A percentile compares a stretch with the other conserved stretches of the same genome.
Evolutionary conservation across 2,329 filamentous ascomycete species (phyloP).

Genomic region (Aureobasidium zeae): DNA sequence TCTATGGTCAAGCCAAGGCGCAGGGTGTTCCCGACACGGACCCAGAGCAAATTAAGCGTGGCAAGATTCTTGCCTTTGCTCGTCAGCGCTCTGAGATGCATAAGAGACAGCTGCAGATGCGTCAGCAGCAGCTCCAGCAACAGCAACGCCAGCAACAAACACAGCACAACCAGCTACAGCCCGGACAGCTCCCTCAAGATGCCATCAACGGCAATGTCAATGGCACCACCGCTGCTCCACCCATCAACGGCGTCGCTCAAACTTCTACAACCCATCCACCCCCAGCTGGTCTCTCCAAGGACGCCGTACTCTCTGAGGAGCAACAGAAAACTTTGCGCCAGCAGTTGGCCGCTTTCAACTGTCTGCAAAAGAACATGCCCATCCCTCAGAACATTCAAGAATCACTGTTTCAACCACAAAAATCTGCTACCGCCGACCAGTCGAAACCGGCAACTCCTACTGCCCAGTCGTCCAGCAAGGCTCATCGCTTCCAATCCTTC

Average conservation of each 20-base stretch:
- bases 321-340: slow-evolving; percentile 70
- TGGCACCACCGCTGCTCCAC: background rate
- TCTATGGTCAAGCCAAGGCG: slow-evolving; percentile 81
- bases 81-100: slow-evolving; percentile 39
- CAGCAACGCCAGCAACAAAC: slow-evolving; percentile 32
- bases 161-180: slow-evolving; percentile 38
- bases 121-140: slow-evolving; percentile 21
- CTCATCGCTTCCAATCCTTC: slow-evolving; percentile 59
- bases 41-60: slow-evolving; percentile 77
- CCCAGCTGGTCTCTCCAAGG: slow-evolving; percentile 22
- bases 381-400: slow-evolving; percentile 72
- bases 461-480: slow-evolving; percentile 30
- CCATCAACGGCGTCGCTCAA: slow-evolving; percentile 2
- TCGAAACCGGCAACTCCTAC: slow-evolving; percentile 32
- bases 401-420: slow-evolving; percentile 65
- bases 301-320: slow-evolving; percentile 58
- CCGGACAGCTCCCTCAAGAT: slow-evolving; percentile 7
- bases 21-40: slow-evolving; percentile 71
- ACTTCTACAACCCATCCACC: slow-evolving; percentile 16
- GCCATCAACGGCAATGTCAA: background rate
- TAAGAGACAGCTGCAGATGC: slow-evolving; percentile 39
- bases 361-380: slow-evolving; percentile 76
- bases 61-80: slow-evolving; percentile 63
- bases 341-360: slow-evolving; percentile 87
- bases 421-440: slow-evolving; percentile 36